Base-by-base conservation (phyloP, 2,329 filamentous ascomycete genomes). In the Exophiala mesophila region DNA sequence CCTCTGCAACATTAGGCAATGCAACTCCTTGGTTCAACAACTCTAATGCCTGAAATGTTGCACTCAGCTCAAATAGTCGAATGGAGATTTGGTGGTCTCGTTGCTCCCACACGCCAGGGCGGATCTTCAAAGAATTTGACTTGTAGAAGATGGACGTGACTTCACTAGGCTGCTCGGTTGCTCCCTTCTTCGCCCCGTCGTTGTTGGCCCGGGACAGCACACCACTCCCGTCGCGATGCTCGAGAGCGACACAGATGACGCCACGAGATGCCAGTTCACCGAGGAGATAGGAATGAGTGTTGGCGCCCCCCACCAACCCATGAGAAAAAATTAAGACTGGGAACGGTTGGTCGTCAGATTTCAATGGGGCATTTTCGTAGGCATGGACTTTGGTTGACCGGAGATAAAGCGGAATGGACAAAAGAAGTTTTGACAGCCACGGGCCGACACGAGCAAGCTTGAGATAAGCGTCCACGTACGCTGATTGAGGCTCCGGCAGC, bases 241-340 rank as follows among this genome's bases (percentile, higher is more conserved):
- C 88, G 0, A 85, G 78, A 45, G 85, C 88, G 40, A 92, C 68
- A 2, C 94, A 86, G 6, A 92, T 78, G 13, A 89, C 72, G 26
- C 88, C 88, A 56, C 90, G 81, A 12, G 83, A 87, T 3, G 88
- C 85, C 18, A 94, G 67, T 0, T 85, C 86, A 12, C 85, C 85
- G n/a, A 77, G 81, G 16, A 92, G 67, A 57, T 88, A 83, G n/a
- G 85, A 89, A 65, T 94, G 94, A 9, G 85, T 80, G 57, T 92
- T 90, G 51, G 85, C 76, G 45, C 78, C 82, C 26, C 88, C 87
- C 23, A 85, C 88, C 1, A 94, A 71, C 1, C 88, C 88, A 59
- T 94, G 88, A 1, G 85, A 92, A 65, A 94, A 94, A 48, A 94
- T 71, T 69, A 88, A 80, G 1, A 87, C 84, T 0, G 88, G 87